phyloP scores from a whole-genome alignment of 768 basidiomycete species.

The Gymnopilus junonius region DNA sequence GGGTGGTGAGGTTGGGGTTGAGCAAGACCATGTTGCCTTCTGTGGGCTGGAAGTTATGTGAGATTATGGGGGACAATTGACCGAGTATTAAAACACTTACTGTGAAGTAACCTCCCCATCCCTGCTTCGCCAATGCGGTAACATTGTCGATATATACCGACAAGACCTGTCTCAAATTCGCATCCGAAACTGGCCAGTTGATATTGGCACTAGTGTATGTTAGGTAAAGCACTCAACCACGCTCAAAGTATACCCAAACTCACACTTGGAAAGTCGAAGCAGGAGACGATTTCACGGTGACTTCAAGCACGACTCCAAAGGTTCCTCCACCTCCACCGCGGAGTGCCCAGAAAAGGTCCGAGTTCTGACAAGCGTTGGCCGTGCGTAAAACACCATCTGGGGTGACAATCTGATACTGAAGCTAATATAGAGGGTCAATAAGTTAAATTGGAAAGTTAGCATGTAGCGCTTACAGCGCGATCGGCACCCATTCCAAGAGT shows the following conservation, averaged over 20 bases:
- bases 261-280: constrained; percentile 23
- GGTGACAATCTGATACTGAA: constrained; percentile 57
- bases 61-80: not conserved
- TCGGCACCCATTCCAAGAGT: too few species aligned
- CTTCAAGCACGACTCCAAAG: constrained; percentile 47
- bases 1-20: constrained; percentile 27
- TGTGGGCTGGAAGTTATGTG: constrained; percentile 13
- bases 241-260: not conserved
- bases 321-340: constrained; percentile 54
- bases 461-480: too few species aligned
- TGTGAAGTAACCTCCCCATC: too few species aligned
- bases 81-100: constrained; percentile 29
- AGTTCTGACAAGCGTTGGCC: too few species aligned
- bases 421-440: constrained; percentile 26
- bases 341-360: too few species aligned
- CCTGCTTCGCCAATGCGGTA: too few species aligned
- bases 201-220: constrained; percentile 40
- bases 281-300: constrained; percentile 39
- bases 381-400: too few species aligned
- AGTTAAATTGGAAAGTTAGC: too few species aligned
- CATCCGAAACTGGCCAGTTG: constrained; percentile 35
- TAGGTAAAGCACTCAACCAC: too few species aligned
- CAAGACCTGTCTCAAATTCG: constrained; percentile 34
- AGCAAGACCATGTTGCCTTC: constrained; percentile 28
- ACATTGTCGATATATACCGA: too few species aligned